These are phyloP conservation scores for Pseudogymnoascus sp. DNA, from an alignment of 2,329 filamentous ascomycete genomes.

Conservation along the genomic window DNA sequence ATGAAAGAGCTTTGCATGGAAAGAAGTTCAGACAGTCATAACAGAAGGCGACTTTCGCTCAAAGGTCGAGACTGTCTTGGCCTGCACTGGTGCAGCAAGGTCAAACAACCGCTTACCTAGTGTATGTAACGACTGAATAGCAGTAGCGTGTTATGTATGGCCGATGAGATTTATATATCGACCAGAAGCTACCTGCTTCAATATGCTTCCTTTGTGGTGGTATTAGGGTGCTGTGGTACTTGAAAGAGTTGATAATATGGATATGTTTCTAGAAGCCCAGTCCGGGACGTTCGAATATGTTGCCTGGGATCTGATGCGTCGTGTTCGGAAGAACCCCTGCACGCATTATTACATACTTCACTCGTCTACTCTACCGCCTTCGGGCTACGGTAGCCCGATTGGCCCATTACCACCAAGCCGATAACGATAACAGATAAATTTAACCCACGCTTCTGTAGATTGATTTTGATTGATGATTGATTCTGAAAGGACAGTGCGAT, in stretches of 20 bases:
- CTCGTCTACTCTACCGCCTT: conserved; percentile 10
- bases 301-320: conserved; percentile 11
- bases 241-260: conserved; percentile 3
- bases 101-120: conserved; percentile 9
- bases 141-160: neutral
- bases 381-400: conserved; percentile 6
- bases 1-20: neutral
- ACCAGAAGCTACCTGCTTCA: neutral
- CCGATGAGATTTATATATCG: neutral
- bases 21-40: neutral
- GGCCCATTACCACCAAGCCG: neutral
- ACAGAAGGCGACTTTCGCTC: neutral
- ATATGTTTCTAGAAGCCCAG: conserved; percentile 13
- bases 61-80: conserved; percentile 4
- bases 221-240: conserved; percentile 10
- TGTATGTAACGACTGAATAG: conserved; percentile 11
- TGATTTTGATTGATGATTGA: conserved; percentile 3
- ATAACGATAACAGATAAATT: conserved; percentile 13
- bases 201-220: conserved; percentile 2
- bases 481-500: neutral
- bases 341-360: neutral
- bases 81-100: neutral
- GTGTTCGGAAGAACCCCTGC: conserved; percentile 14
- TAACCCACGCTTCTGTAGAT: conserved; percentile 1
- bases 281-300: conserved; percentile 7